Evolutionary conservation across 2,329 filamentous ascomycete species (phyloP).

Genomic region (Hypoxylon sp.): DNA sequence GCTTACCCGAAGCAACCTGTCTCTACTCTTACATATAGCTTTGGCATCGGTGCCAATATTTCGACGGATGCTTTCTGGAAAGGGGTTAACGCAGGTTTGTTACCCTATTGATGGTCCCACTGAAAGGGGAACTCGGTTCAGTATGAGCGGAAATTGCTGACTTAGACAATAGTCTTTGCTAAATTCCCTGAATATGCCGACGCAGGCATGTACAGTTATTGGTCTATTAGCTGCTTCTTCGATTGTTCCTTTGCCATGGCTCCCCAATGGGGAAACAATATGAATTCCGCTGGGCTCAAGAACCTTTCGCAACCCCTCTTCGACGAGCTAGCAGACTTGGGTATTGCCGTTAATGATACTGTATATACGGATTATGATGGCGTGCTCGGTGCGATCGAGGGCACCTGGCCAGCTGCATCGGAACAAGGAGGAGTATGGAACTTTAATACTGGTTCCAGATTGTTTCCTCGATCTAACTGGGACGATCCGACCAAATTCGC

Average conservation of each 20-base stretch:
- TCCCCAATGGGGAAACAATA: slow-evolving; percentile 44
- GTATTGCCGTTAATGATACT: slow-evolving; percentile 33
- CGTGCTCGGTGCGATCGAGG: slow-evolving; percentile 38
- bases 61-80: slow-evolving; percentile 52
- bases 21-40: slow-evolving; percentile 53
- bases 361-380: slow-evolving; percentile 37
- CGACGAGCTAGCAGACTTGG: slow-evolving; percentile 30
- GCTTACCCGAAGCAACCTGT: slow-evolving; percentile 56
- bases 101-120: not conserved
- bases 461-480: slow-evolving; percentile 48
- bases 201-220: slow-evolving; percentile 45
- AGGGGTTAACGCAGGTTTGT: slow-evolving; percentile 48
- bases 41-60: slow-evolving; percentile 45
- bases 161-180: slow-evolving; percentile 48
- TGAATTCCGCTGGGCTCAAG: slow-evolving; percentile 26
- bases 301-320: slow-evolving; percentile 38
- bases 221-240: slow-evolving; percentile 36
- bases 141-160: not conserved
- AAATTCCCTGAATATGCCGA: slow-evolving; percentile 53
- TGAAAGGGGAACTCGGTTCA: not conserved
- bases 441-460: slow-evolving; percentile 42
- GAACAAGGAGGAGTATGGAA: slow-evolving; percentile 42
- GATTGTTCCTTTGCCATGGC: slow-evolving; percentile 42
- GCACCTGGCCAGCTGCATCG: slow-evolving; percentile 42
- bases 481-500: slow-evolving; percentile 36